phyloP scores from a whole-genome alignment of 75 land plant species.

The Isoetes taiwanensis region DNA sequence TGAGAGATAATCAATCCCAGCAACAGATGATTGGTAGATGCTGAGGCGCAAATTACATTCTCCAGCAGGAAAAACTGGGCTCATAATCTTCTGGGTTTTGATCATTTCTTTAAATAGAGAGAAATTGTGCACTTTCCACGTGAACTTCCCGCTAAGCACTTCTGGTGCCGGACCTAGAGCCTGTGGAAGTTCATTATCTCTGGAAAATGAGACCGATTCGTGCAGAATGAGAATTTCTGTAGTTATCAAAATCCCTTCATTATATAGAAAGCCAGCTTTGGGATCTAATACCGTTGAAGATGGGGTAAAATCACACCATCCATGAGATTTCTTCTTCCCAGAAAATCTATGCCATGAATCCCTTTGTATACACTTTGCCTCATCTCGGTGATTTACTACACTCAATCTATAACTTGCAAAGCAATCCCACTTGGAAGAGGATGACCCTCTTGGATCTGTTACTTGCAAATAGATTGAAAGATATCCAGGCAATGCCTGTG shows the following conservation, averaged over 20 bases:
- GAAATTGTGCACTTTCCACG: slow-evolving; percentile 92
- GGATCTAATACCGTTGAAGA: slow-evolving; percentile 45
- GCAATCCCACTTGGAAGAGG: slow-evolving; percentile 72
- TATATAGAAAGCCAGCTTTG: slow-evolving; percentile 50
- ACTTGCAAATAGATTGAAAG: slow-evolving; percentile 78
- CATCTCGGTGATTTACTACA: slow-evolving; percentile 49
- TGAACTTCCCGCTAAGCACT: slow-evolving; percentile 82
- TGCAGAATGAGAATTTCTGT: slow-evolving; percentile 73
- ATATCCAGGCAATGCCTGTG: slow-evolving; percentile 84
- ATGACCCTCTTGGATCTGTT: slow-evolving; percentile 61
- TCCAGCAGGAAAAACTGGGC: slow-evolving; percentile 89
- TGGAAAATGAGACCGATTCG: slow-evolving; percentile 48
- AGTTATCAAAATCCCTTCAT: slow-evolving; percentile 41
- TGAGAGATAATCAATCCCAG: slow-evolving; percentile 67
- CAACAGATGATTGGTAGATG: slow-evolving; percentile 80
- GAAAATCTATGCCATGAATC: slow-evolving; percentile 94
- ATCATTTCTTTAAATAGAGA: slow-evolving; percentile 89
- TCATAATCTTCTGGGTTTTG: slow-evolving; percentile 96
- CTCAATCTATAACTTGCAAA: slow-evolving; percentile 76
- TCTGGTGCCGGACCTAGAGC: slow-evolving; percentile 35
- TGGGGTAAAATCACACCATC: slow-evolving; percentile 92
- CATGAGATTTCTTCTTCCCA: slow-evolving; percentile 88
- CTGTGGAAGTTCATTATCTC: slow-evolving; percentile 46
- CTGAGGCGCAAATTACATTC: slow-evolving; percentile 84
- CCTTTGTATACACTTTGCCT: slow-evolving; percentile 51